Conservation (phyloP, 495 filamentous ascomycete species). For the Trichoderma reesei region DNA sequence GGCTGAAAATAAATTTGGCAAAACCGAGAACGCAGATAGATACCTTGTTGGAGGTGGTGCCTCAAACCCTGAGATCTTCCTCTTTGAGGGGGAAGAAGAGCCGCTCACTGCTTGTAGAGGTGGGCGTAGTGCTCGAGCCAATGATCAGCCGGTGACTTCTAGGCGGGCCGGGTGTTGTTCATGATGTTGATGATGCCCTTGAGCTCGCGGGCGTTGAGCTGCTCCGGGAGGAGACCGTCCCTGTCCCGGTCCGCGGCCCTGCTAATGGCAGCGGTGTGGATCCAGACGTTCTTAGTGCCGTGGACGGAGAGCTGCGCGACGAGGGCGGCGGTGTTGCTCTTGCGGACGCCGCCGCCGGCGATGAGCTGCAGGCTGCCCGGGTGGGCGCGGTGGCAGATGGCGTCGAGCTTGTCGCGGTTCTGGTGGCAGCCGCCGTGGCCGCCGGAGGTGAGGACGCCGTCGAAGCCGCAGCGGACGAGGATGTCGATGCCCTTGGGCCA, state of each 20-base stretch:
- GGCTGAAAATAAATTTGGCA: neutral
- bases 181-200: neutral
- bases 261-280: constrained; percentile 28
- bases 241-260: constrained; percentile 9
- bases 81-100: neutral
- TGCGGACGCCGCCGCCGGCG: constrained; percentile 33
- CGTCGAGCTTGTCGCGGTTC: constrained; percentile 20
- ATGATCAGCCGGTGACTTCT: constrained; percentile 9
- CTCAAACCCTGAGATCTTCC: neutral
- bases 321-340: constrained; percentile 19
- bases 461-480: constrained; percentile 24
- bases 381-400: constrained; percentile 9
- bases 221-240: constrained; percentile 16
- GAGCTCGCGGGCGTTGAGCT: neutral
- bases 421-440: constrained; percentile 24
- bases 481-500: constrained; percentile 16
- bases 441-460: constrained; percentile 32
- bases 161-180: neutral
- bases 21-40: no score
- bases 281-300: constrained; percentile 16
- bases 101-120: neutral
- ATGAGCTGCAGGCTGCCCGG: constrained; percentile 24
- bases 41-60: no score
- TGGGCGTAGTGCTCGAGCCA: constrained; percentile 7
- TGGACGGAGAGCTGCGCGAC: constrained; percentile 13